Conservation (phyloP, 2,329 filamentous ascomycete species). For the Cercospora janseana region DNA sequence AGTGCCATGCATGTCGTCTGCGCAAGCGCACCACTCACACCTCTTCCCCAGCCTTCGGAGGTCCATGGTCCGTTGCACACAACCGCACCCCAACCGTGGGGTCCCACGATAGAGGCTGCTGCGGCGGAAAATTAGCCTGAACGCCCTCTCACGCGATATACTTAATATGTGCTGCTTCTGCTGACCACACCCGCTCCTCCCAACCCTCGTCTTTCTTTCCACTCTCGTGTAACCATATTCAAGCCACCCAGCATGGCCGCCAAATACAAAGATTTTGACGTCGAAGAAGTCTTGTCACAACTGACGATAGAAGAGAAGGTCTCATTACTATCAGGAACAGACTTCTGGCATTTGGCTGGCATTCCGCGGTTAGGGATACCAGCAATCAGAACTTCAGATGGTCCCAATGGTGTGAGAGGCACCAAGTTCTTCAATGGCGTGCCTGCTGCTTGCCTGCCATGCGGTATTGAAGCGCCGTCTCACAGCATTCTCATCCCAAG, state of each 20-base stretch:
- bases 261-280: conserved; percentile 32
- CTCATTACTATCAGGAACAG: conserved; percentile 42
- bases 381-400: conserved; percentile 64
- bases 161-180: neutral
- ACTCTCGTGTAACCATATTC: neutral
- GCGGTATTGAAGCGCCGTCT: no score
- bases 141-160: neutral
- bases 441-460: conserved; percentile 71
- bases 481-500: neutral
- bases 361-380: conserved; percentile 62
- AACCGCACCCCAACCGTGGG: conserved; percentile 3
- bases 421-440: conserved; percentile 65
- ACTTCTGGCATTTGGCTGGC: conserved; percentile 68
- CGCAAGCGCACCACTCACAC: conserved; percentile 4
- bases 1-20: conserved; percentile 3
- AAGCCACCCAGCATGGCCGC: conserved; percentile 5
- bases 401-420: conserved; percentile 67
- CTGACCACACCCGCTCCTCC: neutral
- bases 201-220: neutral
- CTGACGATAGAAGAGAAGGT: conserved; percentile 36
- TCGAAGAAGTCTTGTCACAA: conserved; percentile 33
- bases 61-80: conserved; percentile 6
- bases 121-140: conserved; percentile 4
- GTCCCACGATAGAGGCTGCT: neutral
- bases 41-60: conserved; percentile 2